Evolutionary conservation across 371 early-diverging fungal genomes (phyloP), one percentile per base, ranked within the genome.

Genomic region (Batrachochytrium dendrobatidis): DNA sequence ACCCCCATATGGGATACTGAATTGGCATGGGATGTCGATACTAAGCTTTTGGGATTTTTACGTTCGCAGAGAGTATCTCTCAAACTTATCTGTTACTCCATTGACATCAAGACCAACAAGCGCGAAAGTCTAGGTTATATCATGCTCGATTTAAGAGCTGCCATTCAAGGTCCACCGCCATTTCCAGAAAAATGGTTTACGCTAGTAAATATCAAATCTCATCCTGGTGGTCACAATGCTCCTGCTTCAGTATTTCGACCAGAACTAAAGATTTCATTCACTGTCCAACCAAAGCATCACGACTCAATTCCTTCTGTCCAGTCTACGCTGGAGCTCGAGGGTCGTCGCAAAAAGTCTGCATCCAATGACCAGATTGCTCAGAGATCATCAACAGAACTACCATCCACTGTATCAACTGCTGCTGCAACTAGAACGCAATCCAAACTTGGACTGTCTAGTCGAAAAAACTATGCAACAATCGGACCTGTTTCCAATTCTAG

Each of bases 1-100:
- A 45, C 24, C 2, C 74, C 76, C 10, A 61, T 72, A 26, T 79
- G 66, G 62, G 80, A 79, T 62, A 77, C 80, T 2, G 80, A 79
- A 48, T 65, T 79, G 2, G 70, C 70, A 15, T 79, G 80, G 80
- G 69, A 71, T 53, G 65, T 79, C 32, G 61, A 63, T 18, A 31
- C 65, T 8, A 68, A 69, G 51, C 60, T 62, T n/a, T 69, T 79
- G 26, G 55, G 63, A 30, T 71, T 68, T 51, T 63, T 76, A 24
- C 60, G 73, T 12, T 70, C 74, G 0, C 74, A 76, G 50, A 64
- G 80, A n/a, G 72, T 65, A 2, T 59, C 68, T 26, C 62, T 79
- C 17, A 79, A 79, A 53, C 55, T 79, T 2, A 43, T 66, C 18
- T 65, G 67, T 34, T 77, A 69, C 50, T 55, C 72, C 10, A 56